A percentile compares a stretch with the other conserved stretches of the same genome.
These are phyloP conservation scores for Klebsormidium nitens DNA, from an alignment of 139 green algal genomes.

Conservation along the genomic window DNA sequence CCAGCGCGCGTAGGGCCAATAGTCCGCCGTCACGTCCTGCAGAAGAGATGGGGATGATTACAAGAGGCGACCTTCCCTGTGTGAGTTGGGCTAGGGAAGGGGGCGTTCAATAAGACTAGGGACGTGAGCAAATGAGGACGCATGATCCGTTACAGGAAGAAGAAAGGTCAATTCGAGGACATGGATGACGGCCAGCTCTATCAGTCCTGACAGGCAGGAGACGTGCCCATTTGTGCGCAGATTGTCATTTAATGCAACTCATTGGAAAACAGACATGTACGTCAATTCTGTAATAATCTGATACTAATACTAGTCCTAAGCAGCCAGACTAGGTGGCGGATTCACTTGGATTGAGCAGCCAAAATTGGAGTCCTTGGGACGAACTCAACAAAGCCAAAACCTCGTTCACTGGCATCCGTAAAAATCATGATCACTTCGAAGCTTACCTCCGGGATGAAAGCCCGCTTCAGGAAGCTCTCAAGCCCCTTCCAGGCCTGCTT, in stretches of 20 bases:
- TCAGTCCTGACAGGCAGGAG: too few species aligned
- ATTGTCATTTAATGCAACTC: too few species aligned
- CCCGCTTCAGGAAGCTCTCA: not conserved
- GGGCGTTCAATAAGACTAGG: not conserved
- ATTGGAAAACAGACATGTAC: too few species aligned
- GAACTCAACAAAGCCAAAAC: too few species aligned
- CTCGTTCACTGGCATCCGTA: too few species aligned
- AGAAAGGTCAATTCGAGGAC: not conserved
- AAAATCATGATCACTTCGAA: not conserved
- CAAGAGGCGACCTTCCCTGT: not conserved
- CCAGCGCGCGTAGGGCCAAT: conserved; percentile 84
- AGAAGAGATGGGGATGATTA: conserved; percentile 18
- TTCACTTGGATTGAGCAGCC: too few species aligned
- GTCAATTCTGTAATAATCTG: too few species aligned
- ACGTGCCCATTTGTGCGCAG: too few species aligned
- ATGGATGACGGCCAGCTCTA: not conserved
- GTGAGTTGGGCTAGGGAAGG: not conserved
- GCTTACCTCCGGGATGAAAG: not conserved
- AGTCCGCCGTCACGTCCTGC: conserved; percentile 71
- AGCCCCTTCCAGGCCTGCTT: not conserved
- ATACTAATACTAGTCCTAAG: too few species aligned
- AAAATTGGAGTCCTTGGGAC: too few species aligned
- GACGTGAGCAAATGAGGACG: not conserved
- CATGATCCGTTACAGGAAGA: not conserved
- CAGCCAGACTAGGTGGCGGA: too few species aligned